Evolutionary conservation across 805 yeast species (phyloP), one percentile per base, ranked within the genome.

Genomic region (Yarrowia divulgata): DNA sequence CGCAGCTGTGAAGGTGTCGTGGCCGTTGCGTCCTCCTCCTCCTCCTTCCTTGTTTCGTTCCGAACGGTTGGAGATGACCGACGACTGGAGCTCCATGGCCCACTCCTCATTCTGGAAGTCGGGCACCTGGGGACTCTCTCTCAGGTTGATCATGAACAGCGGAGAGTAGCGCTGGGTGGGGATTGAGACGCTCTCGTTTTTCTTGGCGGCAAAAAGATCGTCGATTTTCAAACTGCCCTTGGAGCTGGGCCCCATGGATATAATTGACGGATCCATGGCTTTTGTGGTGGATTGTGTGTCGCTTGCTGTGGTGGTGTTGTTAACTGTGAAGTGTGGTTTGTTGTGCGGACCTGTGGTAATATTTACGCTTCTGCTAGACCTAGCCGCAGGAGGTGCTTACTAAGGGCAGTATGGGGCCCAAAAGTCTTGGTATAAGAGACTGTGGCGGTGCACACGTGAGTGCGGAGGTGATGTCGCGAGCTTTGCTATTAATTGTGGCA

Each of bases 221-320:
- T 60, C 66, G 66, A 60, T 60, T 60, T 60, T 60, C 52, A 60
- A 42, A 45, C 52, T 43, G 52, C 66, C 66, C 52, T 43, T 43
- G 42, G 66, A 34, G 50, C 52, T 43, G 42, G 66, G 52, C 32
- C 66, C 66, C 52, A 45, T 34, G 46, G 66, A 60, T 43, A 60
- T 43, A 60, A 60, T 60, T 60, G 66, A 60, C 66, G 52, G 52
- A 45, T 60, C 66, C 66, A 60, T 60, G 66, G 45, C 66, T 60
- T 29, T 42, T 57, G 64, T 57, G 49, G 40, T 18, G 40, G 40
- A 19, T 34, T 43, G 66, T 32, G 39, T 12, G 34, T 39, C 42
- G 50, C 39, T 60, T 43, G 66, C 42, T 60, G 66, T 60, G 29
- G 34, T 43, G 66, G 19, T 43, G 50, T 19, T 55, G 12, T 34